Percentiles rank a stretch among this genome's conserved stretches.
These are phyloP conservation scores for Voacanga thouarsii DNA, from an alignment of 257 asterid species.

Conservation along the genomic window DNA sequence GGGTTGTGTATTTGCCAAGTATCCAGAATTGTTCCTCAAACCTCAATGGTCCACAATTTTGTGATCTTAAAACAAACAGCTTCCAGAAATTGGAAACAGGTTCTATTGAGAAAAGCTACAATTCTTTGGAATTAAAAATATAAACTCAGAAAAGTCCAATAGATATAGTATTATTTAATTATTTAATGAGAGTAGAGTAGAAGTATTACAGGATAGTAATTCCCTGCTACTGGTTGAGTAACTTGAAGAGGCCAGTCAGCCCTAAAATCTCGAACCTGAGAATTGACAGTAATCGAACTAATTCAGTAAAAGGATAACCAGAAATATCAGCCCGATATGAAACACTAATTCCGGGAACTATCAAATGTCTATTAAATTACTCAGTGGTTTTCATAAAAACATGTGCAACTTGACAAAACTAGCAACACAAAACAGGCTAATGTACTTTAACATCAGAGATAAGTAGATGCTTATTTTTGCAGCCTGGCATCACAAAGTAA, in stretches of 20 bases:
- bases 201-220: constrained; percentile 74
- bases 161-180: not conserved
- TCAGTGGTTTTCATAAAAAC: too few species aligned
- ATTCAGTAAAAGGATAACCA: constrained; percentile 14
- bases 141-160: not conserved
- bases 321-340: not conserved
- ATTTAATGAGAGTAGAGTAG: not conserved
- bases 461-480: not conserved
- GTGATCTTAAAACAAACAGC: too few species aligned
- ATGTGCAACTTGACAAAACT: not conserved
- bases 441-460: not conserved
- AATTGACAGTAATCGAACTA: constrained; percentile 6
- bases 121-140: not conserved
- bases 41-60: too few species aligned
- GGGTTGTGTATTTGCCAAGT: too few species aligned
- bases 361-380: not conserved
- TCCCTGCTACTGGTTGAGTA: constrained; percentile 91
- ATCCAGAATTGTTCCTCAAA: too few species aligned
- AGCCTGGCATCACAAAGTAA: not conserved
- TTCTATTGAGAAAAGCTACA: not conserved
- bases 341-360: not conserved
- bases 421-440: not conserved
- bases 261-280: constrained; percentile 78
- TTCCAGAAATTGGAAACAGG: not conserved
- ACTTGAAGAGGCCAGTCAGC: constrained; percentile 76